Evolutionary conservation across 495 filamentous ascomycete species (phyloP), one percentile per base, ranked within the genome.

Genomic region (Geopyxis carbonaria): DNA sequence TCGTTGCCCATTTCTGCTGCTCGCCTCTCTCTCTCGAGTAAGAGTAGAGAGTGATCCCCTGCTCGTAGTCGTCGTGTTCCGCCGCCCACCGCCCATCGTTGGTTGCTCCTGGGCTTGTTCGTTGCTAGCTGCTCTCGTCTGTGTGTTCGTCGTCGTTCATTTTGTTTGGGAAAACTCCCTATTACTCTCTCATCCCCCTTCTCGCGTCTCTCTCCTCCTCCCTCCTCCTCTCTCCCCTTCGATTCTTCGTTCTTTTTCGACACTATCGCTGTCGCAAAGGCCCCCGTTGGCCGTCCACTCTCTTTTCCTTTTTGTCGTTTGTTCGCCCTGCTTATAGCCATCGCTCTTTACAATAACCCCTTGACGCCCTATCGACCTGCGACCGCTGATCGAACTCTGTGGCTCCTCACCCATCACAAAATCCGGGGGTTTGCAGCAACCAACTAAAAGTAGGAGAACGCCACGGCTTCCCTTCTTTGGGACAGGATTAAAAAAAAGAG

Each of bases 221-320:
- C 15, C 34, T 16, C 38, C 41, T 22, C 35, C 33, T 43, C 48
- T 29, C 19, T 31, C 36, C 13, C 23, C 38, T 38, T 18, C 24
- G 19, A 35, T 22, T 34, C 33, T 22, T 38, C 29, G 44, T 31
- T 44, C 28, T 41, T 38, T 16, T 20, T 51, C 50, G 38, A 51
- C 42, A 37, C 53, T 36, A 30, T 31, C 36, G 35, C 38, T 27
- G 36, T 45, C 42, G 25, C 30, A 22, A 53, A 45, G 51, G 37
- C 42, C 50, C 45, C 40, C 43, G 45, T 44, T 47, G 49, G 45
- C 51, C 45, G 49, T 54, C 51, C 51, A 43, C 49, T 54, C 51
- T 48, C 46, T 54, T 52, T 51, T 49, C 47, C 37, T 49, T 47
- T 54, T 32, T 53, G 34, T 51, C 24, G 30, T 45, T 47, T 8